Evolutionary conservation across 768 basidiomycete genomes (phyloP).

Genomic region (Lactarius pseudohatsudake): DNA sequence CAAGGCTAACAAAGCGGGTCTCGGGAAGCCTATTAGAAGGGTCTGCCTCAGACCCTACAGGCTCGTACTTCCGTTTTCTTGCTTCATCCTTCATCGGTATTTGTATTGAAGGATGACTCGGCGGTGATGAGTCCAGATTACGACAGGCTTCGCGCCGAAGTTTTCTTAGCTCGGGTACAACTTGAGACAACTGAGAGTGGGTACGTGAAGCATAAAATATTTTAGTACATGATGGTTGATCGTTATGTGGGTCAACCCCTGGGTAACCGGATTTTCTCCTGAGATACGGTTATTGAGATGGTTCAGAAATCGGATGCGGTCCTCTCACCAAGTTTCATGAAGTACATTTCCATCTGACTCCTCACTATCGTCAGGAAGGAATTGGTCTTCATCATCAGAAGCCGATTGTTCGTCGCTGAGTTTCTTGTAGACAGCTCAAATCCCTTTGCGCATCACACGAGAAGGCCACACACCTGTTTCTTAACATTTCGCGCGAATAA

Average conservation of each 20-base stretch:
- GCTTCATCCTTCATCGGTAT: not conserved
- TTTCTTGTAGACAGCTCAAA: conserved; percentile 5
- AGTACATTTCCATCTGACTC: not conserved
- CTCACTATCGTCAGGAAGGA: conserved; percentile 24
- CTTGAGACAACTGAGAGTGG: conserved; percentile 92
- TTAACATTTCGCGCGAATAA: conserved; percentile 60
- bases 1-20: conserved; percentile 77
- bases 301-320: not conserved
- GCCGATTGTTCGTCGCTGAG: conserved; percentile 26
- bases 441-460: not conserved
- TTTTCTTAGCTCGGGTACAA: conserved; percentile 79
- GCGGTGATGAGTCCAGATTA: not conserved
- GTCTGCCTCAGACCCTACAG: conserved; percentile 27
- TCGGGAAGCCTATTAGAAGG: conserved; percentile 31
- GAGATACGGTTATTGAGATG: not conserved
- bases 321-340: conserved; percentile 1
- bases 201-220: conserved; percentile 95
- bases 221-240: conserved; percentile 69
- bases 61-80: conserved; percentile 15
- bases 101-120: not conserved
- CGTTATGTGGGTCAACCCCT: conserved; percentile 35
- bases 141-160: conserved; percentile 48
- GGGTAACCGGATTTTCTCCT: conserved; percentile 11
- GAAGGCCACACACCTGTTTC: conserved; percentile 46
- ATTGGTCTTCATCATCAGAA: conserved; percentile 13